Evolutionary conservation across 495 filamentous ascomycete species (phyloP).

Genomic region (Hypoxylon rickii): DNA sequence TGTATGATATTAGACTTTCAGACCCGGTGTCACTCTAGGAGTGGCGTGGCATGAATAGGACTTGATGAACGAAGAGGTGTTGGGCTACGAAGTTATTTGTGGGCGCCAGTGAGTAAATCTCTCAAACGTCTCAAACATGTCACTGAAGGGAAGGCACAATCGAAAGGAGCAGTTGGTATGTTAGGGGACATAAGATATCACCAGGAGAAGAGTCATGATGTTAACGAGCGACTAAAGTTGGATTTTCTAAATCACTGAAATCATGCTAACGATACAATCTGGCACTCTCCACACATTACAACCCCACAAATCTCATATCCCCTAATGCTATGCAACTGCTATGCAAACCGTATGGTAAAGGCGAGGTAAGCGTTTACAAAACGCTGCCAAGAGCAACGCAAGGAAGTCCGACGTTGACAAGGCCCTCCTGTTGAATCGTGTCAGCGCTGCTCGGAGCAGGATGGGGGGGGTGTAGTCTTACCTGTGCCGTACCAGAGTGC

Average conservation of each 20-base stretch:
- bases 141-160: no score
- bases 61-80: no score
- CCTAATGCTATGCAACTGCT: slow-evolving; percentile 31
- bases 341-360: slow-evolving; percentile 25
- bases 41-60: no score
- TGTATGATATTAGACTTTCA: no score
- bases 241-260: slow-evolving; percentile 33
- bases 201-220: neutral
- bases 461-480: slow-evolving; percentile 22
- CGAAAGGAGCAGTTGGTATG: neutral
- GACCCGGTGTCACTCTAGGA: no score
- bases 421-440: slow-evolving; percentile 36
- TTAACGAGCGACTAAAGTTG: slow-evolving; percentile 42
- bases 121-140: no score
- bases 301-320: slow-evolving; percentile 35
- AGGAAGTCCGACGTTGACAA: slow-evolving; percentile 54
- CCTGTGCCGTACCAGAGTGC: slow-evolving; percentile 46
- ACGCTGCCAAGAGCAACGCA: slow-evolving; percentile 57
- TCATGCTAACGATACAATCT: slow-evolving; percentile 34
- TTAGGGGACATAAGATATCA: neutral
- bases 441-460: slow-evolving; percentile 4
- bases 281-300: slow-evolving; percentile 39
- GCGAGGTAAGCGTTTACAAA: slow-evolving; percentile 46
- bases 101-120: no score
- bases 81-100: no score